Evolutionary conservation across 2,329 filamentous ascomycete species (phyloP), one percentile per base, ranked within the genome.

Genomic region (Apiospora kogelbergensis): DNA sequence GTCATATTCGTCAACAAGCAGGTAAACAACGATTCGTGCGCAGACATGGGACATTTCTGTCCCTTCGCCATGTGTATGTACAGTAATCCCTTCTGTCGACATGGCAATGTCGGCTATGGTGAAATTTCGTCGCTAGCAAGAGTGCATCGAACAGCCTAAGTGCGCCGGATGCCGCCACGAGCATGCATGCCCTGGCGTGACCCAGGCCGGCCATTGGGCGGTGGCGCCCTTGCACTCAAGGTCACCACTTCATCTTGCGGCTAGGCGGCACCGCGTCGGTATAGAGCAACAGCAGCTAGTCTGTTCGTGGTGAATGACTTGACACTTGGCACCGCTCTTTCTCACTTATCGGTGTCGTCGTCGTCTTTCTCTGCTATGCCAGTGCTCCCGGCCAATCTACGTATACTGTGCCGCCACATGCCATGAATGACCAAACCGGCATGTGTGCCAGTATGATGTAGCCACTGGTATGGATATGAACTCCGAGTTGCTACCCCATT

Each of bases 71-170:
- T 57, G 48, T 20, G 24, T 20, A 30, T 60, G 53, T 37, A 37
- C 53, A 60, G 53, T 37, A 60, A 60, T 60, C 53, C 30, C 53
- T 60, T 60, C 20, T 37, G 30, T 37, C 33, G 30, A 37, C 53
- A 60, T 60, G 53, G 30, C 30, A 60, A 60, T 60, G 53, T 60
- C 53, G 53, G 53, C 20, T 60, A 37, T 60, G 53, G 53, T 60
- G 26, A 37, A 60, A 60, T 60, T 60, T 60, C 9, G 53, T 60
- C 30, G 30, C 53, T 60, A 60, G 10, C 53, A 5, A 60, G n/a
- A n/a, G 53, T 13, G 17, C 6, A 37, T 37, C 53, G 53, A 60
- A 37, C 53, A 60, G 53, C 53, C 53, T 60, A 60, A 60, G 30
- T 37, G 53, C 30, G 30, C 53, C 53, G 53, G 30, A 60, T 37